Base-by-base conservation (phyloP, 108 stramenopile genomes). In the Hondaea fermentalgiana region DNA sequence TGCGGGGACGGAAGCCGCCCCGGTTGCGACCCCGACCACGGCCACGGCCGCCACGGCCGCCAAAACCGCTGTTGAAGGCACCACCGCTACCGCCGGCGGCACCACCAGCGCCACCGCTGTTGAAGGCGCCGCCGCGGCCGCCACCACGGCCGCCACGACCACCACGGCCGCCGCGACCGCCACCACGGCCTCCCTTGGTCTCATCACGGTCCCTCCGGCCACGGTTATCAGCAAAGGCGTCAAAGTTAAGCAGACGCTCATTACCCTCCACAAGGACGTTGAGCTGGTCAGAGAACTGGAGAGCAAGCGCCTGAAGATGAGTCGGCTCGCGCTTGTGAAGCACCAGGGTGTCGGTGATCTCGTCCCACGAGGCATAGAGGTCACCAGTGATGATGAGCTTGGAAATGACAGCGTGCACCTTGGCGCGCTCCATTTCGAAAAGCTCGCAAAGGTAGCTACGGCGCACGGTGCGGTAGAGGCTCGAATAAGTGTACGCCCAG, bases 371-470 rank as follows among this genome's bases (percentile, higher is more conserved):
- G n/a, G 97, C 99, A 90, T 92, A 91, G 21, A 99, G 92, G 89
- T 99, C 98, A 51, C 96, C 93, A 89, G 97, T 96, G 95, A 99
- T 97, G 93, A 99, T 98, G 97, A 99, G 98, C 89, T 97, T 98
- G 71, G 97, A 97, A 29, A 99, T 95, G 72, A 98, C 94, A 47
- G 93, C 92, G 92, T 98, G 98, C 5, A 97, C 96, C 83, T 95
- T 95, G 87, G 91, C 94, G 93, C 95, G 95, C 71, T 92, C 93
- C 95, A 99, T 94, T 47, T 97, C 97, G 92, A 99, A 99, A 97
- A 97, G 98, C 87, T 93, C 95, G 92, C 96, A 97, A 17, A 99
- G 92, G 87, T 95, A 96, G 44, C 89, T 91, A 44, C 97, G 94
- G 35, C 95, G 96, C 58, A 99, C 90, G 53, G 96, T 95, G 83